Evolutionary conservation across 2,329 filamentous ascomycete species (phyloP), one percentile per base, ranked within the genome.

Genomic region (Claviceps sp.): DNA sequence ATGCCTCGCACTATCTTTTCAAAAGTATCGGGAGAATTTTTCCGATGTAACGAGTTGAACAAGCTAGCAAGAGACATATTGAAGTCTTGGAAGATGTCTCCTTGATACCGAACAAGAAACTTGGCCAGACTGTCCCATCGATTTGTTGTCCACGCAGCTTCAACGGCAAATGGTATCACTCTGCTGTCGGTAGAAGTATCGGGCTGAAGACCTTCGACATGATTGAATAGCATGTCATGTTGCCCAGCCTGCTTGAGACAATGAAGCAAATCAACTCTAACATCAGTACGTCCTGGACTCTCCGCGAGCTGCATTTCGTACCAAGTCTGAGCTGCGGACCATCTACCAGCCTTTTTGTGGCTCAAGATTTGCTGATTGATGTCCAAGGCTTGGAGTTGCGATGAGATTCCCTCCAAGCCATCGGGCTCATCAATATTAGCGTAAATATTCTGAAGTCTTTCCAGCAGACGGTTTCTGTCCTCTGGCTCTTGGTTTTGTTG

Each of bases 371-470:
- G 90, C 64, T 96, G 91, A 55, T 95, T 87, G 48, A 96, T 84
- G 58, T 94, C 87, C n/a, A 97, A 73, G 11, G 89, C 81, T 54
- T 86, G 85, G 3, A 97, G 73, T 64, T 93, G 86, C 19, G 89
- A 82, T 1, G 91, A 95, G 55, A 98, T 91, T 2, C 93, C 93
- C 64, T 97, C 90, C 38, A 98, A 83, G 1, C 91, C 90, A 66
- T 99, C 93, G 0, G 93, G 94, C 60, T 99, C 93, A 62, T 99
- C 93, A 55, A 99, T 97, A 60, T 96, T 87, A 1, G 89, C 88
- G 66, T 98, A 99, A 17, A 98, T 95, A 50, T 91, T 84, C 62
- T 97, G 91, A 24, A 98, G 72, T 55, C 84, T 81, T 58, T 89
- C 81, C 54, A 94, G 78, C 4, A 93, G 74, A 24, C 80, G 75